phyloP scores from a whole-genome alignment of 2,329 filamentous ascomycete genomes.

The Colletotrichum sp. region DNA sequence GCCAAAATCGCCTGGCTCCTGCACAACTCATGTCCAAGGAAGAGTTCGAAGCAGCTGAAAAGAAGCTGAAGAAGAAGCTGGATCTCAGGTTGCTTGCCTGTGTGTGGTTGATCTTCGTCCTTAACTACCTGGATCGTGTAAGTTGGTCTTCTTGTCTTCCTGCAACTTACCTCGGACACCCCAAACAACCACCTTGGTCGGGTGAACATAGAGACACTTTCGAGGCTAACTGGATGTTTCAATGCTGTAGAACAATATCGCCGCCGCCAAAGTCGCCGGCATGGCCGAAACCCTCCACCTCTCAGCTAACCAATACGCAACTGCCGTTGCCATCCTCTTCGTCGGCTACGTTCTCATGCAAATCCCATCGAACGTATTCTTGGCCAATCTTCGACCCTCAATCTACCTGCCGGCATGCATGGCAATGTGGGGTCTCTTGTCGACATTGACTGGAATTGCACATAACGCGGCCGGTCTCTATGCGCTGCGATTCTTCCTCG shows the following conservation, averaged over 20 bases:
- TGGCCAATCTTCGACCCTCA: slow-evolving; percentile 33
- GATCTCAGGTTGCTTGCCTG: not conserved
- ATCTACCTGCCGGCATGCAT: slow-evolving; percentile 44
- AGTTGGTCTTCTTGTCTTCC: not conserved
- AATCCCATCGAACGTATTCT: slow-evolving; percentile 32
- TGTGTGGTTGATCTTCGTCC: not conserved
- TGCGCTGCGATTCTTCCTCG: slow-evolving; percentile 68
- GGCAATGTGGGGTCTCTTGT: slow-evolving; percentile 15
- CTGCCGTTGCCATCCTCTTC: not conserved
- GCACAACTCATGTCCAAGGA: not conserved
- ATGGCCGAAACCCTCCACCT: not conserved
- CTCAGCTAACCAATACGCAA: not conserved
- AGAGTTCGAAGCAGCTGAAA: not conserved
- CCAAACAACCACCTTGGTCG: not conserved
- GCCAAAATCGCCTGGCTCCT: not conserved
- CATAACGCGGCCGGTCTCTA: slow-evolving; percentile 55
- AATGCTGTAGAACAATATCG: not conserved
- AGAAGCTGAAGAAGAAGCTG: not conserved
- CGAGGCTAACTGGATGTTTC: not conserved
- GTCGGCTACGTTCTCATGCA: slow-evolving; percentile 32
- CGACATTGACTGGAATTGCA: not conserved
- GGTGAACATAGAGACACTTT: not conserved
- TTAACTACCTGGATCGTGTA: not conserved
- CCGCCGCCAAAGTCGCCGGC: not conserved
- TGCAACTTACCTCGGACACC: not conserved